phyloP scores from a whole-genome alignment of 345 rosid species.

The Alliaria petiolata region DNA sequence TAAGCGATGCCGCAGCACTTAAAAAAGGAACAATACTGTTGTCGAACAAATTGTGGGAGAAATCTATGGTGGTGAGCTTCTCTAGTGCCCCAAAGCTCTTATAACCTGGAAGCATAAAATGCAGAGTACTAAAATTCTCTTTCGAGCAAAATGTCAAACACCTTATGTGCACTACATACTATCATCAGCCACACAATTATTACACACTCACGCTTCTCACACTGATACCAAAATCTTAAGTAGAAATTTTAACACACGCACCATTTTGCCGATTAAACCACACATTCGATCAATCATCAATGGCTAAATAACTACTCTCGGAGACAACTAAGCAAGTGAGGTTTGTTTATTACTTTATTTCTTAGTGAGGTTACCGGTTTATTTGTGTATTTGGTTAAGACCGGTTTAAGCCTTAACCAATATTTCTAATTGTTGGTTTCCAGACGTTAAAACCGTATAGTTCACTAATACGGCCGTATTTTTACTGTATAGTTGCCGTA shows the following conservation, averaged over 20 bases:
- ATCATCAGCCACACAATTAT: not conserved
- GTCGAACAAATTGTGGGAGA: slow-evolving; percentile 10
- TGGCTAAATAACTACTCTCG: too few relatives aligned
- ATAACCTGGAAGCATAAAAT: slow-evolving; percentile 9
- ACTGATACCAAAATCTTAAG: not conserved
- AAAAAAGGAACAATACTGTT: slow-evolving; percentile 17
- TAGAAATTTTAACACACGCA: too few relatives aligned
- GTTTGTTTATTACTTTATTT: too few relatives aligned
- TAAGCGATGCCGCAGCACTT: slow-evolving; percentile 10
- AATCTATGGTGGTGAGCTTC: slow-evolving; percentile 7
- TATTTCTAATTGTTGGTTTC: not conserved
- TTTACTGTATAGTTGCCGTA: too few relatives aligned
- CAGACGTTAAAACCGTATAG: not conserved
- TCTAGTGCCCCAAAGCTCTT: slow-evolving; percentile 2
- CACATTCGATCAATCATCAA: not conserved
- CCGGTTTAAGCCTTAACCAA: not conserved
- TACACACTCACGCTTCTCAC: too few relatives aligned
- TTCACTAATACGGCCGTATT: too few relatives aligned
- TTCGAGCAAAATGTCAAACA: slow-evolving; percentile 2
- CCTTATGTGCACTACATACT: slow-evolving; percentile 8
- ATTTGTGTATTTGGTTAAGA: not conserved
- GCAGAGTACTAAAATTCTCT: not conserved
- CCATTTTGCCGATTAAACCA: not conserved
- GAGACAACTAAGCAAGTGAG: too few relatives aligned
- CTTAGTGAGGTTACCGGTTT: too few relatives aligned